Percentiles rank a stretch among this genome's conserved stretches.
Conservation (phyloP, 176 grass and related monocot genomes). For the Zoysia pacifica region DNA sequence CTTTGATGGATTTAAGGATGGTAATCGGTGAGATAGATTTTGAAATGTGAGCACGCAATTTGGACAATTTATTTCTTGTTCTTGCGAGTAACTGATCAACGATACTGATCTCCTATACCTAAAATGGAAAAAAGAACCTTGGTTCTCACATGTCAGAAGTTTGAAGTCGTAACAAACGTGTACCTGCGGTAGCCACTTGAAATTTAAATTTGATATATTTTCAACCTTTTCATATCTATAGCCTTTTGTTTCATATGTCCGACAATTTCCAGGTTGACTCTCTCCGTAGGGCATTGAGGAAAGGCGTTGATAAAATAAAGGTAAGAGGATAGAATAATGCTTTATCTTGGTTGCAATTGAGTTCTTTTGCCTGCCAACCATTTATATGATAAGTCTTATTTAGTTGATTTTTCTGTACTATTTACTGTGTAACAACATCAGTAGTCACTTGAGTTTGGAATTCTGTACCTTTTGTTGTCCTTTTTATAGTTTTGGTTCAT, state of each 20-base stretch:
- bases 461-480: background rate
- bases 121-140: background rate
- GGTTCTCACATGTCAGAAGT: background rate
- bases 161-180: background rate
- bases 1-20: background rate
- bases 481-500: background rate
- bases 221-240: constrained; percentile 13
- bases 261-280: constrained; percentile 48
- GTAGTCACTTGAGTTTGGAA: constrained; percentile 18
- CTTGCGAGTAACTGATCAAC: background rate
- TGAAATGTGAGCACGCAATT: background rate
- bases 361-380: background rate
- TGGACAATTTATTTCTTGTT: background rate
- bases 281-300: constrained; percentile 54
- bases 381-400: constrained; percentile 31
- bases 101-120: background rate
- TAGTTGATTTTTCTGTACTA: constrained; percentile 6
- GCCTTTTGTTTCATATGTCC: constrained; percentile 28
- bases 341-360: constrained; percentile 15
- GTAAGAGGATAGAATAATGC: constrained; percentile 34
- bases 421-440: background rate
- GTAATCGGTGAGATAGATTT: background rate
- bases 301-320: constrained; percentile 65
- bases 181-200: constrained; percentile 5
- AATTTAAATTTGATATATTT: constrained; percentile 9